Evolutionary conservation across 805 yeast genomes (phyloP).

Genomic region (Ogataea kodamae): DNA sequence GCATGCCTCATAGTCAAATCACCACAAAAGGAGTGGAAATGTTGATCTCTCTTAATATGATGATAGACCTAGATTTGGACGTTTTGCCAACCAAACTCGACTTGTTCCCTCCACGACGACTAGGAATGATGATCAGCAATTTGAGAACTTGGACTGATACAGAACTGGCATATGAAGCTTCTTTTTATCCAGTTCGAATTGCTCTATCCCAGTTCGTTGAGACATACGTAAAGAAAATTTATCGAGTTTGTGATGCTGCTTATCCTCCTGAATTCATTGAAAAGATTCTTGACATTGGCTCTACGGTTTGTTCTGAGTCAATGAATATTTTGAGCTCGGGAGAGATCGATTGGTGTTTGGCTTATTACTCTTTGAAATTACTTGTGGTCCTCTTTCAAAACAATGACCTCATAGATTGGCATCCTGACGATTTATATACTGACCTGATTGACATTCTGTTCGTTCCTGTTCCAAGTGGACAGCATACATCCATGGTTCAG

Average conservation of each 20-base stretch:
- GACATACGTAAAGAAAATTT: slow-evolving; percentile 30
- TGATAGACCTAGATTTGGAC: slow-evolving; percentile 36
- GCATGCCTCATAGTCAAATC: slow-evolving; percentile 44
- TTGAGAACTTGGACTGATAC: slow-evolving; percentile 58
- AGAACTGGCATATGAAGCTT: slow-evolving; percentile 55
- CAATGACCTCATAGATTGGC: slow-evolving; percentile 33
- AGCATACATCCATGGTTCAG: slow-evolving; percentile 35
- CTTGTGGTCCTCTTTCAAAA: slow-evolving; percentile 32
- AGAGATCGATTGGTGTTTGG: slow-evolving; percentile 36
- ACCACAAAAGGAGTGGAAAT: slow-evolving; percentile 41
- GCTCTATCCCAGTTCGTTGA: slow-evolving; percentile 44
- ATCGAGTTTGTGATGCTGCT: slow-evolving; percentile 26
- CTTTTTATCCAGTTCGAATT: slow-evolving; percentile 49
- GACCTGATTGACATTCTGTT: slow-evolving; percentile 43
- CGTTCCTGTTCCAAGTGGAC: slow-evolving; percentile 22
- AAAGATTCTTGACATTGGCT: slow-evolving; percentile 37
- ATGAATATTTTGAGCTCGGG: slow-evolving; percentile 36
- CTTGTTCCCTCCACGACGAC: slow-evolving; percentile 61
- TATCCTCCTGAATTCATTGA: slow-evolving; percentile 29
- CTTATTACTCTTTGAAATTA: slow-evolving; percentile 44
- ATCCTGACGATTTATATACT: slow-evolving; percentile 38
- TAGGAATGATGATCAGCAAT: slow-evolving; percentile 56
- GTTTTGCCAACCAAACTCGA: slow-evolving; percentile 25
- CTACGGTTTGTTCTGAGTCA: slow-evolving; percentile 41
- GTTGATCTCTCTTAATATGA: slow-evolving; percentile 45